Evolutionary conservation across 805 yeast genomes (phyloP), one percentile per base, ranked within the genome.

Genomic region (Torulaspora microellipsoides): DNA sequence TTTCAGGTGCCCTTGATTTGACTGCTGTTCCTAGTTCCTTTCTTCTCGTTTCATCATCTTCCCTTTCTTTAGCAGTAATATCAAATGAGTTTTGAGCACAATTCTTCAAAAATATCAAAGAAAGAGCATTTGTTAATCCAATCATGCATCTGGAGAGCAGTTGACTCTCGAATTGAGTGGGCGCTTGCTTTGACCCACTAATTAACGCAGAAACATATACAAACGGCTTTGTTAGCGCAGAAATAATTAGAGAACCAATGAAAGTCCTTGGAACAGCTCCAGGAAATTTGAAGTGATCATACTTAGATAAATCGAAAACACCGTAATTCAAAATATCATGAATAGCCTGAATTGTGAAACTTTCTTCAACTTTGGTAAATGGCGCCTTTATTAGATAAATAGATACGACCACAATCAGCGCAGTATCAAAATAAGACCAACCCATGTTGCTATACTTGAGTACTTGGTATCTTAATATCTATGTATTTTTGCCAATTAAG

Each of bases 241-340:
- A 71, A 10, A 87, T 47, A 1, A 78, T 47, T 39, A 81, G 51
- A 8, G 93, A 74, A 1, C 95, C 95, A 10, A 86, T 57, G 56
- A 89, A 90, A 0, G 95, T 78, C 42, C 97, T 72, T 25, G 95
- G 95, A 7, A 91, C 96, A 1, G 72, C 90, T 2, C 97, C 97
- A 0, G 96, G 95, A 60, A 87, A 91, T 40, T 70, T 63, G 7
- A 71, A 49, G 60, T 91, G 98, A 58, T 91, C 97, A 59, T 75
- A 91, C 38, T 67, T 48, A 1, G 65, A 47, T 1, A 74, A 12
- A 47, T 65, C 65, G 17, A 46, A 50, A 2, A 60, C 28, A 6
- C 96, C 96, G 58, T 78, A 73, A 49, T 75, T 73, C 38, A 86
- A 50, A 34, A 89, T 70, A 56, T 91, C 97, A 58, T 90, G 89